Percentiles rank a stretch among this genome's conserved stretches.
Conservation (phyloP, 2,329 filamentous ascomycete genomes). For the Leptographium lundbergii region DNA sequence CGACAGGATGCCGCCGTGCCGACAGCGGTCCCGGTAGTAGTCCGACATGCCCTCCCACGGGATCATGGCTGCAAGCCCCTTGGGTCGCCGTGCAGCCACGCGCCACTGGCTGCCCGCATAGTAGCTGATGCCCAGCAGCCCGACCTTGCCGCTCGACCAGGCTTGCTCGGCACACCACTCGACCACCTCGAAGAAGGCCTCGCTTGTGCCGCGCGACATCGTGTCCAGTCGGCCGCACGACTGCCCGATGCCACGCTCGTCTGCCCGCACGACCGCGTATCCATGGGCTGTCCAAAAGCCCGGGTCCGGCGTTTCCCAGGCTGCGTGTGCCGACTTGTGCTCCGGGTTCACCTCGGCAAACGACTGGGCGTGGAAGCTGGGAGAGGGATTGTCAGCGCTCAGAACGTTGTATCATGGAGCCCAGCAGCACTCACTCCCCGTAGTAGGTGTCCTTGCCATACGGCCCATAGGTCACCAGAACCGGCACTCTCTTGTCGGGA, state of each 20-base stretch:
- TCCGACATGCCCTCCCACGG: constrained; percentile 43
- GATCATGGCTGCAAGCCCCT: constrained; percentile 32
- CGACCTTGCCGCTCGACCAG: constrained; percentile 36
- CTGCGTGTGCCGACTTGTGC: constrained; percentile 39
- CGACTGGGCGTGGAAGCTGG: constrained; percentile 25
- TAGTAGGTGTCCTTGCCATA: constrained; percentile 65
- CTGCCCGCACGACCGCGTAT: constrained; percentile 41
- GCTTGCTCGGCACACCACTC: constrained; percentile 34
- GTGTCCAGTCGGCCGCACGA: constrained; percentile 33
- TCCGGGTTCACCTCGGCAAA: constrained; percentile 38
- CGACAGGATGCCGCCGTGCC: constrained; percentile 49
- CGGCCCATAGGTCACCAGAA: constrained; percentile 58
- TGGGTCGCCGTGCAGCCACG: constrained; percentile 32
- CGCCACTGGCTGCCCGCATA: constrained; percentile 35
- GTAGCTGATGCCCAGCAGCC: constrained; percentile 34
- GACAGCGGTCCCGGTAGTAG: constrained; percentile 42
- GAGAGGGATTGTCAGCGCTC: not conserved
- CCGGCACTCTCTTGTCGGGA: constrained; percentile 32
- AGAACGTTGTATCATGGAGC: too few relatives aligned
- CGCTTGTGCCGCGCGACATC: constrained; percentile 34
- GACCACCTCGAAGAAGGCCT: constrained; percentile 35
- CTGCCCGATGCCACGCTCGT: constrained; percentile 36
- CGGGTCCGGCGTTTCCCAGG: constrained; percentile 48
- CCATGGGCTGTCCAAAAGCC: constrained; percentile 41
- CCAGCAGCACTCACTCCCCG: constrained; percentile 14